Evolutionary conservation across 192 early-diverging fungal genomes (phyloP).

Genomic region (Dissophora ornata): DNA sequence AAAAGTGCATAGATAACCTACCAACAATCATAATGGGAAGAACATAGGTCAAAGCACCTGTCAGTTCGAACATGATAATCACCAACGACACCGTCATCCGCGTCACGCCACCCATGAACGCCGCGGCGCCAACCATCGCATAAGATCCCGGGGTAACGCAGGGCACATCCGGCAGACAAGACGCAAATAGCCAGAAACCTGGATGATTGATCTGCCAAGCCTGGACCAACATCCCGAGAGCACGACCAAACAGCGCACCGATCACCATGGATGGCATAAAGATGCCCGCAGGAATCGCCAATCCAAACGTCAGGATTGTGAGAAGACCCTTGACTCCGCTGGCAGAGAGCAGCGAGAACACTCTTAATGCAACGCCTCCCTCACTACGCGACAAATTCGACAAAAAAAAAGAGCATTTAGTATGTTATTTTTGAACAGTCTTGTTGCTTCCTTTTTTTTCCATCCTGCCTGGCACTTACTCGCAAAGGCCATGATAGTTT

Average conservation of each 20-base stretch:
- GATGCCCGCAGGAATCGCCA: conserved; percentile 82
- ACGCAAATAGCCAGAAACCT: conserved; percentile 70
- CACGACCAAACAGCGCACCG: conserved; percentile 93
- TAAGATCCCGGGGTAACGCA: conserved; percentile 88
- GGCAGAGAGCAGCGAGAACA: conserved; percentile 68
- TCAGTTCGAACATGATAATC: conserved; percentile 99
- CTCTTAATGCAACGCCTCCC: conserved; percentile 54
- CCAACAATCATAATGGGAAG: conserved; percentile 89
- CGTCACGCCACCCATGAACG: conserved; percentile 85
- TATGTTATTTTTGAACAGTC: too few relatives aligned
- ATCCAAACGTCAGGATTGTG: conserved; percentile 78
- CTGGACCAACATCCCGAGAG: conserved; percentile 87
- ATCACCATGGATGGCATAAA: conserved; percentile 91
- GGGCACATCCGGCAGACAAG: conserved; percentile 79
- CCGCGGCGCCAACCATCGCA: conserved; percentile 88
- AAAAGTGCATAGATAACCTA: conserved; percentile 41
- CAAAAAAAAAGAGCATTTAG: not conserved
- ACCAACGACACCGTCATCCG: conserved; percentile 92
- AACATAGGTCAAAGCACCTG: conserved; percentile 95
- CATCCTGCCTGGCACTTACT: conserved; percentile 52
- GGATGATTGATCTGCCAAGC: conserved; percentile 73
- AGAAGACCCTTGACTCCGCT: conserved; percentile 71
- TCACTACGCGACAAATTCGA: conserved; percentile 24
- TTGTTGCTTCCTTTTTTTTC: too few relatives aligned
- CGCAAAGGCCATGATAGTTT: conserved; percentile 66